These are phyloP conservation scores for Drechslerella coelobrocha DNA, from an alignment of 2,329 filamentous ascomycete species.

Conservation along the genomic window DNA sequence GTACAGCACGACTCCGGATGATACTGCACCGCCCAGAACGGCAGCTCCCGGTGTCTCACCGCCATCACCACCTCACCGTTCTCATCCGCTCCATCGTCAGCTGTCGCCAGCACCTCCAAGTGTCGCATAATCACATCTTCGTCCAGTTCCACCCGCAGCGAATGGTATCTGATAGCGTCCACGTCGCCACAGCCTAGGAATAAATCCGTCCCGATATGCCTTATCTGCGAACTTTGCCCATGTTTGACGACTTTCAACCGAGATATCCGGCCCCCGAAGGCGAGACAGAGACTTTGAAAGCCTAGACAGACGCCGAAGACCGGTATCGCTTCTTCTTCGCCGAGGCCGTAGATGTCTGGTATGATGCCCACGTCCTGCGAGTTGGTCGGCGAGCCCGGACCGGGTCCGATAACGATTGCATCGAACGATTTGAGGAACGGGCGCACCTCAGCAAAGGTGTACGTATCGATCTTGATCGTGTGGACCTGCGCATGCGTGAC, in stretches of 20 bases:
- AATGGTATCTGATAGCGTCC: slow-evolving; percentile 60
- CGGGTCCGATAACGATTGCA: slow-evolving; percentile 87
- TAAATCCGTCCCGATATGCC: slow-evolving; percentile 68
- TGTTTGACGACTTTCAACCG: slow-evolving; percentile 77
- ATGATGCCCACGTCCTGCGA: slow-evolving; percentile 83
- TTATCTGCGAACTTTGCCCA: slow-evolving; percentile 76
- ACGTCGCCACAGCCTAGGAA: slow-evolving; percentile 65
- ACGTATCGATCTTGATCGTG: slow-evolving; percentile 75
- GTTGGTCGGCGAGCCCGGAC: slow-evolving; percentile 79
- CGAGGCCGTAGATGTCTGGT: slow-evolving; percentile 73
- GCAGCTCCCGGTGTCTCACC: slow-evolving; percentile 70
- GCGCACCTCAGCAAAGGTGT: slow-evolving; percentile 64
- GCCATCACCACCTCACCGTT: slow-evolving; percentile 77
- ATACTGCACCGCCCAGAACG: slow-evolving; percentile 88
- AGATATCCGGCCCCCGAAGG: slow-evolving; percentile 71
- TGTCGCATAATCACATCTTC: slow-evolving; percentile 51
- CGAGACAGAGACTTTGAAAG: slow-evolving; percentile 79
- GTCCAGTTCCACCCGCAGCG: slow-evolving; percentile 56
- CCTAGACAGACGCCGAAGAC: slow-evolving; percentile 88
- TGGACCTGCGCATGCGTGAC: slow-evolving; percentile 72
- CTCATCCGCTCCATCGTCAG: slow-evolving; percentile 54
- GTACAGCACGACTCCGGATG: slow-evolving; percentile 91
- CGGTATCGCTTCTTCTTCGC: slow-evolving; percentile 69
- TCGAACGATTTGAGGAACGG: slow-evolving; percentile 70
- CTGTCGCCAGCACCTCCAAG: slow-evolving; percentile 57